Percentiles rank a stretch among this genome's conserved stretches.
Conservation (phyloP, 2,329 filamentous ascomycete species). For the Xylariaceae sp. region DNA sequence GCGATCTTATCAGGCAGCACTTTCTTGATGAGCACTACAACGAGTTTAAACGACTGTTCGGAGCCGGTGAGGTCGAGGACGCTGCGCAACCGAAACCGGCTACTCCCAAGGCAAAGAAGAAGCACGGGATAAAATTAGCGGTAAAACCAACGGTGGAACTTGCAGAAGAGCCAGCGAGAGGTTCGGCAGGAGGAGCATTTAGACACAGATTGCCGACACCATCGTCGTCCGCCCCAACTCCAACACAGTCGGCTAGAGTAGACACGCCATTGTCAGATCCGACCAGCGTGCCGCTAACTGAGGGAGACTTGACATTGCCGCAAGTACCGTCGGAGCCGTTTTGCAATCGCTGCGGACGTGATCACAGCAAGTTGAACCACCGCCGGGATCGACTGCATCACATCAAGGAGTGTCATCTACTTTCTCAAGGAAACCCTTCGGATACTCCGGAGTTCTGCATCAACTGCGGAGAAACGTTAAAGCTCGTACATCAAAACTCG, state of each 20-base stretch:
- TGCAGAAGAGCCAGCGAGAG: no score
- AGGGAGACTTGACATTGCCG: no score
- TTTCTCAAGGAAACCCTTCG: neutral
- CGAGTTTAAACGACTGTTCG: conserved; percentile 19
- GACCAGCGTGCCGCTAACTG: no score
- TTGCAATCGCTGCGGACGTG: conserved; percentile 24
- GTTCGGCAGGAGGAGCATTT: no score
- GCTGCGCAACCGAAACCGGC: no score
- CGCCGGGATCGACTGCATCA: conserved; percentile 12
- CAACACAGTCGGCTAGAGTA: no score
- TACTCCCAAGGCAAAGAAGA: no score
- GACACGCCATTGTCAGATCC: no score
- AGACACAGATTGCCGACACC: no score
- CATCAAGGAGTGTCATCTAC: neutral
- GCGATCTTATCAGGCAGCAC: conserved; percentile 24
- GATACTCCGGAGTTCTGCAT: conserved; percentile 2
- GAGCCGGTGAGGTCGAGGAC: neutral
- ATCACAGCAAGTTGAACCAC: conserved; percentile 9
- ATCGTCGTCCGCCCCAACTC: no score
- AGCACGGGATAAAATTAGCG: no score
- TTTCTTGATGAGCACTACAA: conserved; percentile 25
- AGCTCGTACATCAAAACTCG: neutral
- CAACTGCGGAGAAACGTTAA: conserved; percentile 10
- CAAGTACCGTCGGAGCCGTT: conserved; percentile 3
- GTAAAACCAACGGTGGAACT: no score